These are phyloP conservation scores for Lasiodiplodia sp. DNA, from an alignment of 2,329 filamentous ascomycete species.

Conservation along the genomic window DNA sequence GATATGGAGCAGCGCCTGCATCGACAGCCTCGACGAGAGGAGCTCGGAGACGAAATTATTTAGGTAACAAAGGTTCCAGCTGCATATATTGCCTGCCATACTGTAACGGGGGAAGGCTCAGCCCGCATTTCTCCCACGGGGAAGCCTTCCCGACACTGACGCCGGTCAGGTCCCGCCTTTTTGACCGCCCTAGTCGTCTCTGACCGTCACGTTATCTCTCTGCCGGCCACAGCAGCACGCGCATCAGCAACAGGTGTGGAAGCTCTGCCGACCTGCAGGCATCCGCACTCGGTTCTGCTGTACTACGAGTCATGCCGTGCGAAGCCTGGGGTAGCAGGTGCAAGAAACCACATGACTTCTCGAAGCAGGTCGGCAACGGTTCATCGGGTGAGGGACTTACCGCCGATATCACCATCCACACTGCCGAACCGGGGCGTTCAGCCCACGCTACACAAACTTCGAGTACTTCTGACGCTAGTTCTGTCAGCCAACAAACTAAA, in stretches of 20 bases:
- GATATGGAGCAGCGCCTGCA: slow-evolving; percentile 14
- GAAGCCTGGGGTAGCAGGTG: slow-evolving; percentile 10
- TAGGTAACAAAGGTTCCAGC: background rate
- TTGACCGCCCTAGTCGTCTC: background rate
- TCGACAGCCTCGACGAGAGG: slow-evolving; percentile 4
- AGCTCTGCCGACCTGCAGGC: slow-evolving; percentile 13
- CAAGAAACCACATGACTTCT: slow-evolving; percentile 21
- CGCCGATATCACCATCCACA: background rate
- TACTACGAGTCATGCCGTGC: slow-evolving; percentile 2
- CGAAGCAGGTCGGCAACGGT: background rate
- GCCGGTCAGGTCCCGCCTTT: background rate
- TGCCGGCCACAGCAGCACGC: slow-evolving; percentile 2
- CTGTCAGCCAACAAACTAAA: slow-evolving; percentile 1
- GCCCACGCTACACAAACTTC: slow-evolving; percentile 10
- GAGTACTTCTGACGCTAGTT: background rate
- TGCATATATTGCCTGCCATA: slow-evolving; percentile 15
- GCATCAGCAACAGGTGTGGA: slow-evolving; percentile 6
- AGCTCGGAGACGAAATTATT: background rate
- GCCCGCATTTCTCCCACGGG: slow-evolving; percentile 1
- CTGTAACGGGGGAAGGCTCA: background rate
- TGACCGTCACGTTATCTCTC: background rate
- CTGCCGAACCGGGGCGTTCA: background rate
- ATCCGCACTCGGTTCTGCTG: slow-evolving; percentile 16
- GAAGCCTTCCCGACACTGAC: slow-evolving; percentile 5
- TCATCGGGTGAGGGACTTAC: background rate